These are phyloP conservation scores for Solanum clarkiae DNA, from an alignment of 257 asterid species.

Conservation along the genomic window DNA sequence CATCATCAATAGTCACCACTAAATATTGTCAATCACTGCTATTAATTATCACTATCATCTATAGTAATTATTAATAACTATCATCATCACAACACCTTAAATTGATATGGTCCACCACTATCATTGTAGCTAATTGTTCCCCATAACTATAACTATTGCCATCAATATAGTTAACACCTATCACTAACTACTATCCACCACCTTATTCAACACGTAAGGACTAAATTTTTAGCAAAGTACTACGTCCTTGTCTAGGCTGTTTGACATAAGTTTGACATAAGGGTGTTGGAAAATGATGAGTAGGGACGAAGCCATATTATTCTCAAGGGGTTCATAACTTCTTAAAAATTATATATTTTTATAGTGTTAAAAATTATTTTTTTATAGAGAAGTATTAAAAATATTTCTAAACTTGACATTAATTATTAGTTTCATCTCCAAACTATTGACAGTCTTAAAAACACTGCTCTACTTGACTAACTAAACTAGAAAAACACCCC, in stretches of 20 bases:
- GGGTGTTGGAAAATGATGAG: too few relatives aligned
- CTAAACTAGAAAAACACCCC: too few relatives aligned
- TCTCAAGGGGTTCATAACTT: too few relatives aligned
- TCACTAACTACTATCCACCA: not conserved
- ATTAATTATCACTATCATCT: not conserved
- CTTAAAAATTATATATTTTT: too few relatives aligned
- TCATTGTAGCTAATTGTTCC: not conserved
- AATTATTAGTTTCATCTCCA: too few relatives aligned
- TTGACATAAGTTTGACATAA: not conserved
- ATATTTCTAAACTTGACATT: too few relatives aligned
- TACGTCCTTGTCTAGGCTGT: not conserved
- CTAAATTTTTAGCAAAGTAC: not conserved
- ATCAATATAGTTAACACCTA: not conserved
- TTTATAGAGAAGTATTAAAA: too few relatives aligned
- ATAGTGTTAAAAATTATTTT: too few relatives aligned
- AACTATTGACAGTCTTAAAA: too few relatives aligned
- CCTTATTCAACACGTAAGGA: not conserved
- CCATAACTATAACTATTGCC: not conserved
- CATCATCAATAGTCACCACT: not conserved
- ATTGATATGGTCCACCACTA: not conserved
- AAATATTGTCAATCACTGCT: not conserved
- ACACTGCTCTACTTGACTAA: too few relatives aligned
- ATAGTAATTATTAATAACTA: not conserved
- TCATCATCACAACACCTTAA: not conserved
- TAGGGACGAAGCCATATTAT: too few relatives aligned